A percentile compares a stretch with the other conserved stretches of the same genome.
Conservation (phyloP, 257 asterid species). For the Jasminum sambac region DNA sequence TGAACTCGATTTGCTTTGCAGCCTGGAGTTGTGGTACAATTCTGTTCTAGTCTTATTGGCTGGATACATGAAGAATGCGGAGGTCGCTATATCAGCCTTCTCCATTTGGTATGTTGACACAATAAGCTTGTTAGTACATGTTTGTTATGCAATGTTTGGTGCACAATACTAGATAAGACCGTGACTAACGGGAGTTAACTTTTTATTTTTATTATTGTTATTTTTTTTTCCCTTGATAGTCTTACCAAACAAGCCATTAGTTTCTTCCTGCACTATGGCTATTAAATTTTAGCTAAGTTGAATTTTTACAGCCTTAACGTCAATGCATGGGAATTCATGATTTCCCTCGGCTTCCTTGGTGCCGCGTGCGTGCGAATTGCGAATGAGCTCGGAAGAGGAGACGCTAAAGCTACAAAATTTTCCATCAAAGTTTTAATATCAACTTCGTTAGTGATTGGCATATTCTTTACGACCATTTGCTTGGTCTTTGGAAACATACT, state of each 20-base stretch:
- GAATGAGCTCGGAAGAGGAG: conserved; percentile 75
- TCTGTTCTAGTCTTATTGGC: conserved; percentile 44
- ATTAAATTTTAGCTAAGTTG: not conserved
- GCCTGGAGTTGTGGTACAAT: conserved; percentile 52
- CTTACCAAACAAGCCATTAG: not conserved
- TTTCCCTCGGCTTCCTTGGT: conserved; percentile 61
- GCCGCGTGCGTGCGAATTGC: conserved; percentile 72
- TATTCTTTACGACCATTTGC: conserved; percentile 38
- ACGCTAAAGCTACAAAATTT: conserved; percentile 51
- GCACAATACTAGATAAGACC: not conserved
- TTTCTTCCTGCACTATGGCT: not conserved
- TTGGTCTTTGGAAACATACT: conserved; percentile 41
- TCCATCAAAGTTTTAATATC: conserved; percentile 44
- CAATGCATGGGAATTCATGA: conserved; percentile 65
- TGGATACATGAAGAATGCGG: conserved; percentile 45
- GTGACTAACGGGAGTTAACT: too few relatives aligned
- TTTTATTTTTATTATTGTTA: too few relatives aligned
- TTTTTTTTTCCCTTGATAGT: not conserved
- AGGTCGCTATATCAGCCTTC: conserved; percentile 41
- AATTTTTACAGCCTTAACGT: conserved; percentile 50
- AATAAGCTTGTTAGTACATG: not conserved
- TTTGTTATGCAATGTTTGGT: not conserved
- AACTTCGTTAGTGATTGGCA: conserved; percentile 51
- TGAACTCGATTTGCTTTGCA: conserved; percentile 16
- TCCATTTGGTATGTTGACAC: conserved; percentile 33